Conservation (phyloP, 164 flowering plant species). For the Protea cynaroides region DNA sequence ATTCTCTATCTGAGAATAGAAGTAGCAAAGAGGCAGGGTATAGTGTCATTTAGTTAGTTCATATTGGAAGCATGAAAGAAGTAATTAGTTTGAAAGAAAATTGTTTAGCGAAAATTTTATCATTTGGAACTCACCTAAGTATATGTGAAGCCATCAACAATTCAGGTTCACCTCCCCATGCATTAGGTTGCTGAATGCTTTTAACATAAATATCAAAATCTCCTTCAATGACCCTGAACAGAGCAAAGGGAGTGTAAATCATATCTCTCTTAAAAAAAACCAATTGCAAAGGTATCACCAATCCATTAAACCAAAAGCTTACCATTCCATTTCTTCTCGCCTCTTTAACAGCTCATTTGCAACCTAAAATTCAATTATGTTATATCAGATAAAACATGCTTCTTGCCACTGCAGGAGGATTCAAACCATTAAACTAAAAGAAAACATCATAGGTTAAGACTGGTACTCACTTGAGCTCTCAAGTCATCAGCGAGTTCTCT, state of each 20-base stretch:
- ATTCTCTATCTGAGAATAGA: too few species aligned
- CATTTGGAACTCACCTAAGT: slow-evolving; percentile 42
- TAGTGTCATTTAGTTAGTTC: too few species aligned
- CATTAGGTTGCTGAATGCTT: slow-evolving; percentile 55
- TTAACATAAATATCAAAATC: slow-evolving; percentile 71
- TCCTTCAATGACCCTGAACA: slow-evolving; percentile 67
- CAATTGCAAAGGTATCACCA: not conserved
- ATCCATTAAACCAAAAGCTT: slow-evolving; percentile 6
- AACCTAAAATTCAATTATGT: slow-evolving; percentile 33
- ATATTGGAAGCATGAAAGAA: too few species aligned
- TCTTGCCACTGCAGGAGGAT: not conserved
- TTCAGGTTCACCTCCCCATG: slow-evolving; percentile 93
- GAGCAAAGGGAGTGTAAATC: not conserved
- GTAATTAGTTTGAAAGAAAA: too few species aligned
- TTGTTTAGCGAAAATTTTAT: too few species aligned
- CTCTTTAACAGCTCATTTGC: slow-evolving; percentile 80
- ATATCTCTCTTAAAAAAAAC: not conserved
- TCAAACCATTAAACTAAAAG: not conserved
- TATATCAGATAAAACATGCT: not conserved
- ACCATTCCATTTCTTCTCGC: slow-evolving; percentile 78
- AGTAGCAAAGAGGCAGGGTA: too few species aligned
- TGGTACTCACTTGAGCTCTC: slow-evolving; percentile 56
- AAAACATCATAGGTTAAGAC: not conserved
- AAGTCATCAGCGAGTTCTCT: slow-evolving; percentile 83
- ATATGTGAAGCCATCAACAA: slow-evolving; percentile 81